Evolutionary conservation across 78 protist species (phyloP).

Genomic region (Polysphondylium violaceum): DNA sequence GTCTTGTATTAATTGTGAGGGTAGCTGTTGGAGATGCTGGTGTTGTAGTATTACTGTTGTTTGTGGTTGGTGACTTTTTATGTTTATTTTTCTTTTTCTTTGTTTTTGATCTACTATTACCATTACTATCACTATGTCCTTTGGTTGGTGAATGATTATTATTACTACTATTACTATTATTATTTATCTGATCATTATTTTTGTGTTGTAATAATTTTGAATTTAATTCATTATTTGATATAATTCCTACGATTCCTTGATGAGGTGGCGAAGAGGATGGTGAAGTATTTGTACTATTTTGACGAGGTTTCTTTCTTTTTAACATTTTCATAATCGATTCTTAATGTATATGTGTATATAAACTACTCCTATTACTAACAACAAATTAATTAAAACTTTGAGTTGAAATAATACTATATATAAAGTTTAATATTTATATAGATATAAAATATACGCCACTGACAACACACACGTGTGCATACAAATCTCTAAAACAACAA

Average conservation of each 20-base stretch:
- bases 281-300: slow-evolving; percentile 16
- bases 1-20: background rate
- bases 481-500: too few relatives aligned
- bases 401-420: too few relatives aligned
- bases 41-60: background rate
- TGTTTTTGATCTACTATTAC: too few relatives aligned
- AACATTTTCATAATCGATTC: too few relatives aligned
- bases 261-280: slow-evolving; percentile 44
- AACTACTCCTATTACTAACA: too few relatives aligned
- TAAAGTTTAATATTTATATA: too few relatives aligned
- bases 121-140: too few relatives aligned
- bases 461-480: too few relatives aligned
- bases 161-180: background rate
- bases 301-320: slow-evolving; percentile 42
- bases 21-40: background rate
- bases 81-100: background rate
- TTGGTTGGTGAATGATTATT: too few relatives aligned
- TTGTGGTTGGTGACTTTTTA: background rate
- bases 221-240: background rate
- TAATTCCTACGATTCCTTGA: background rate
- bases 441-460: too few relatives aligned
- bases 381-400: too few relatives aligned
- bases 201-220: background rate
- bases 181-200: background rate
- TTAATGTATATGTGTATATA: too few relatives aligned